Evolutionary conservation across 495 filamentous ascomycete genomes (phyloP).

Genomic region (Sabuloglossum arenarium): DNA sequence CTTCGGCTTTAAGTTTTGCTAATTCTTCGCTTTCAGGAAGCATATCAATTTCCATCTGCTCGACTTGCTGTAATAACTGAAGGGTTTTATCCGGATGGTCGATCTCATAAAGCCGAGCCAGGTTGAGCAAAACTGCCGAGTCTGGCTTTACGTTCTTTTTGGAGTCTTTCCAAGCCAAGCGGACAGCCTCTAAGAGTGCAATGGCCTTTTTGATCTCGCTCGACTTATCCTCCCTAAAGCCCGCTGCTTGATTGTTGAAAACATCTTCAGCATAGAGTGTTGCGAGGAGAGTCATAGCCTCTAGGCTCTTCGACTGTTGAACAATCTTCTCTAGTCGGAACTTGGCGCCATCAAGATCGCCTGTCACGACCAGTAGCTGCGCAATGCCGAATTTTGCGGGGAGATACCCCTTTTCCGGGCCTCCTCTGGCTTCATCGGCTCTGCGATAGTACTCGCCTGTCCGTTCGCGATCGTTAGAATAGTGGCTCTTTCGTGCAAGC

Average conservation of each 20-base stretch:
- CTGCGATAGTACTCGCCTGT: conserved; percentile 68
- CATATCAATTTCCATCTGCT: conserved; percentile 62
- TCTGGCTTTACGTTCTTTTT: conserved; percentile 64
- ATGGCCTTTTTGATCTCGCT: conserved; percentile 67
- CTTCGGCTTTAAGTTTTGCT: conserved; percentile 20
- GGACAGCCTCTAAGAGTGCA: conserved; percentile 56
- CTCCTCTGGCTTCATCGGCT: conserved; percentile 76
- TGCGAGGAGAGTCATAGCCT: conserved; percentile 76
- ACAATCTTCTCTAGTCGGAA: conserved; percentile 86
- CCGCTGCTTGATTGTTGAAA: conserved; percentile 49
- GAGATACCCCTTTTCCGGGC: conserved; percentile 65
- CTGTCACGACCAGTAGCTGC: conserved; percentile 66
- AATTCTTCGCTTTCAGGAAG: conserved; percentile 46
- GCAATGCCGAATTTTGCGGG: conserved; percentile 86
- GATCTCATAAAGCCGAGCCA: conserved; percentile 74
- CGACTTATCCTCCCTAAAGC: conserved; percentile 70
- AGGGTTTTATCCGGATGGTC: conserved; percentile 76
- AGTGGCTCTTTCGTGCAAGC: conserved; percentile 75
- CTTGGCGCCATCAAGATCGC: conserved; percentile 77
- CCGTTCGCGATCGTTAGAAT: conserved; percentile 37
- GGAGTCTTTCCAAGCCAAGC: conserved; percentile 77
- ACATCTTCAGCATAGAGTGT: conserved; percentile 87
- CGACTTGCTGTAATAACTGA: conserved; percentile 74
- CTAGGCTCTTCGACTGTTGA: conserved; percentile 62
- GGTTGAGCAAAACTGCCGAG: conserved; percentile 73